Conservation (phyloP, 768 basidiomycete species). For the Russula abietina region DNA sequence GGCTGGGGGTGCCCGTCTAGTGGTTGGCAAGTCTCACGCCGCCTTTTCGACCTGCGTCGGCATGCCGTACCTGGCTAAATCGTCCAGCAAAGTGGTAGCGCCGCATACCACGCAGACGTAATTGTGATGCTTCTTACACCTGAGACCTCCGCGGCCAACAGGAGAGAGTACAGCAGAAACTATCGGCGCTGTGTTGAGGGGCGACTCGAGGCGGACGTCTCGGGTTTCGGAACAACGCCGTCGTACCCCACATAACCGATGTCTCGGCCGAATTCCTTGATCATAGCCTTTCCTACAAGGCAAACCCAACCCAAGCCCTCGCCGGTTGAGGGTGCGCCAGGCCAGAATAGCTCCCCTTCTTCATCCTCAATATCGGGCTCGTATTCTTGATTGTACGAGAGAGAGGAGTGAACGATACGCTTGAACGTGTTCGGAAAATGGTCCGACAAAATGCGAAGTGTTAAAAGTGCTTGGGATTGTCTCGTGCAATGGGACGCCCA, state of each 20-base stretch:
- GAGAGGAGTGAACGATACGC: slow-evolving; percentile 61
- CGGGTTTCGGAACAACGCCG: slow-evolving; percentile 68
- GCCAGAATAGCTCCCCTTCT: slow-evolving; percentile 84
- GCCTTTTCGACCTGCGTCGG: slow-evolving; percentile 9
- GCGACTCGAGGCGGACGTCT: slow-evolving; percentile 25
- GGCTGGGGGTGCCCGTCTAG: background rate
- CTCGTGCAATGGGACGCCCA: slow-evolving; percentile 28
- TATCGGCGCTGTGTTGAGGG: slow-evolving; percentile 19
- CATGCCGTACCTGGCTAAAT: slow-evolving; percentile 1
- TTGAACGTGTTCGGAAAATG: slow-evolving; percentile 73
- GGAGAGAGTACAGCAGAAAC: slow-evolving; percentile 2
- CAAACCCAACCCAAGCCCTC: slow-evolving; percentile 86
- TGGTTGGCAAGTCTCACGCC: background rate
- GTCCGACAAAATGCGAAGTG: slow-evolving; percentile 58
- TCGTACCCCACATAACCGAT: slow-evolving; percentile 68
- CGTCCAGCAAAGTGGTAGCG: background rate
- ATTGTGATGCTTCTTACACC: slow-evolving; percentile 3
- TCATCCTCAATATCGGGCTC: slow-evolving; percentile 82
- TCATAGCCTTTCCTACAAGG: slow-evolving; percentile 80
- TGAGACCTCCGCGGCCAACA: slow-evolving; percentile 1
- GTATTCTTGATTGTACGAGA: slow-evolving; percentile 60
- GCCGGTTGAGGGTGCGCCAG: slow-evolving; percentile 62
- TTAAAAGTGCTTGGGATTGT: slow-evolving; percentile 45
- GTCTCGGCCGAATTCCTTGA: slow-evolving; percentile 70
- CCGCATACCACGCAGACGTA: background rate